Conservation (phyloP, 2,329 filamentous ascomycete species). For the Xylaria hypoxylon region DNA sequence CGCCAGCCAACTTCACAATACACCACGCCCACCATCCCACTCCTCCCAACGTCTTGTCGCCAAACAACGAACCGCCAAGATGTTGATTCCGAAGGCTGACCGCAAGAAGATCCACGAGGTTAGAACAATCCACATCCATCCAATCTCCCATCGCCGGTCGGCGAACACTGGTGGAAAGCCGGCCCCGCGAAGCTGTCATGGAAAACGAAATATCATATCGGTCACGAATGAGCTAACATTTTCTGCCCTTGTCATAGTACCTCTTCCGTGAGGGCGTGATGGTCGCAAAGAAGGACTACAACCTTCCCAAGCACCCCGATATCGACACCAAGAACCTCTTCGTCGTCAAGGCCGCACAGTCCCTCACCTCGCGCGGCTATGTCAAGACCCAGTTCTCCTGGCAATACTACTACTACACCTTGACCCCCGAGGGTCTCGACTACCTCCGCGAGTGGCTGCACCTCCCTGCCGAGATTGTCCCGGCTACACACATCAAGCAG, state of each 20-base stretch:
- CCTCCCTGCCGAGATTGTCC: constrained; percentile 98
- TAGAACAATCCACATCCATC: constrained; percentile 38
- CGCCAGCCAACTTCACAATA: constrained; percentile 42
- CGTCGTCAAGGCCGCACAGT: constrained; percentile 99
- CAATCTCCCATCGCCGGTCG: constrained; percentile 10
- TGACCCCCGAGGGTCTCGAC: constrained; percentile 99
- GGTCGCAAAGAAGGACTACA: constrained; percentile 99
- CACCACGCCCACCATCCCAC: constrained; percentile 52
- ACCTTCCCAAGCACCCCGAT: constrained; percentile 96
- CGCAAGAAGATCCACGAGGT: constrained; percentile 99
- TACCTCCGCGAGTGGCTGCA: constrained; percentile 99
- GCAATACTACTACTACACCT: constrained; percentile 99
- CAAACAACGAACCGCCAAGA: constrained; percentile 69
- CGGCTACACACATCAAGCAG: constrained; percentile 99
- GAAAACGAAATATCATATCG: constrained; percentile 3
- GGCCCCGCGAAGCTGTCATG: constrained; percentile 33
- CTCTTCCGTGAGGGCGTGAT: constrained; percentile 94
- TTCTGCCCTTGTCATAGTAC: constrained; percentile 69
- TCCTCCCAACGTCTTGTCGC: constrained; percentile 62
- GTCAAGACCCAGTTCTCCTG: constrained; percentile 99
- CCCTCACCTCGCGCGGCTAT: constrained; percentile 96
- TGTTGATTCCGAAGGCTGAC: constrained; percentile 99
- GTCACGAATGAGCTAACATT: constrained; percentile 44
- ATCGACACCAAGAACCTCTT: constrained; percentile 99
- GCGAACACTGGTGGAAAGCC: constrained; percentile 15